Evolutionary conservation across 1,139 yeast genomes (phyloP).

Genomic region (Debaryomyces nepalensis): DNA sequence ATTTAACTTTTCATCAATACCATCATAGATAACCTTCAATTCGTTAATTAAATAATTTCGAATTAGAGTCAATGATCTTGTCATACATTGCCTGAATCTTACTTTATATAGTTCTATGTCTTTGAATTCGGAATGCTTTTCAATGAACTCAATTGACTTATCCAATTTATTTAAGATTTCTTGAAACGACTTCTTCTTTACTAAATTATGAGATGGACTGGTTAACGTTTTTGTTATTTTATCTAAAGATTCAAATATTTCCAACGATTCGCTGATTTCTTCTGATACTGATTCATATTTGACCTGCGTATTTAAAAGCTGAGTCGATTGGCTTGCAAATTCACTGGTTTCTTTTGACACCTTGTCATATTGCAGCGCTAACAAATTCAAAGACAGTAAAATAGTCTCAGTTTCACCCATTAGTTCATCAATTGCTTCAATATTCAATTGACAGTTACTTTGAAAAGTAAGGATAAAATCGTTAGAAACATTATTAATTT

Average conservation of each 20-base stretch:
- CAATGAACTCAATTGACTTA: constrained; percentile 44
- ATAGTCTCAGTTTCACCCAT: constrained; percentile 47
- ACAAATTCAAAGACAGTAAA: constrained; percentile 42
- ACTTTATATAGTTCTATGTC: constrained; percentile 74
- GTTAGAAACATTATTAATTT: constrained; percentile 36
- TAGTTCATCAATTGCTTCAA: constrained; percentile 39
- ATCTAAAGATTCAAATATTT: constrained; percentile 72
- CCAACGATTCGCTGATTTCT: constrained; percentile 57
- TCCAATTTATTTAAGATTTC: constrained; percentile 65
- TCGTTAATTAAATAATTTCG: constrained; percentile 65
- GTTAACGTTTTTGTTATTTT: constrained; percentile 70
- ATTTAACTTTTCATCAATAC: constrained; percentile 32
- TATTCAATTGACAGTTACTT: constrained; percentile 41
- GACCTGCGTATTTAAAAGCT: constrained; percentile 55
- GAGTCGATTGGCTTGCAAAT: constrained; percentile 63
- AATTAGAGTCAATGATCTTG: constrained; percentile 77
- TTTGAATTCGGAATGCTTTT: constrained; percentile 53
- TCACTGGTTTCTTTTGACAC: constrained; percentile 65
- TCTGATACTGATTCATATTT: constrained; percentile 48
- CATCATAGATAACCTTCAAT: constrained; percentile 35
- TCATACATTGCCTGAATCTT: constrained; percentile 82
- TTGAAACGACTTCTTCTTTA: constrained; percentile 59
- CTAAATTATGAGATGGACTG: constrained; percentile 69
- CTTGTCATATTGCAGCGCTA: constrained; percentile 55
- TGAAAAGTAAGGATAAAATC: constrained; percentile 44